These are phyloP conservation scores for Cladosporium sp. DNA, from an alignment of 2,329 filamentous ascomycete genomes.

Conservation along the genomic window DNA sequence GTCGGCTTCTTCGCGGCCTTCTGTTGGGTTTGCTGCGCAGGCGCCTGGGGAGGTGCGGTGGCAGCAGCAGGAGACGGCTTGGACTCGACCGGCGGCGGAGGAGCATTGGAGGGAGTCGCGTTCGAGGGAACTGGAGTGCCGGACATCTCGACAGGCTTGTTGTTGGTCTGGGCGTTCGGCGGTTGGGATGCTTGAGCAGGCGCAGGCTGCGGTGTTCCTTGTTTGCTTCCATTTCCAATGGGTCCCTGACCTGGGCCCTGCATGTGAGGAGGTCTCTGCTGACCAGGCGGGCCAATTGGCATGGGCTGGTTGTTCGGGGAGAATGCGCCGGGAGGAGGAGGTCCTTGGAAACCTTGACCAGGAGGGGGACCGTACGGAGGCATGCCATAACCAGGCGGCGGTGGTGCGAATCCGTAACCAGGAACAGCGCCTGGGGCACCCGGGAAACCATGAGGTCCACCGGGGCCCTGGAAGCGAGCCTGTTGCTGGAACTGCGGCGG, in stretches of 20 bases:
- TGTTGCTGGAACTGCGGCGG: conserved; percentile 45
- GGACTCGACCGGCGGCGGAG: conserved; percentile 66
- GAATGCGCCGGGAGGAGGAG: conserved; percentile 48
- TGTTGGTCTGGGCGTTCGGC: conserved; percentile 20
- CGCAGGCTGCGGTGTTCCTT: conserved; percentile 37
- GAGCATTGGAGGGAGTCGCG: conserved; percentile 44
- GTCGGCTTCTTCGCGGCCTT: conserved; percentile 44
- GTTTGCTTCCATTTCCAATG: conserved; percentile 39
- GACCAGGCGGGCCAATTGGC: conserved; percentile 58
- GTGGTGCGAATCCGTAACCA: conserved; percentile 32
- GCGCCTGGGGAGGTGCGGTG: conserved; percentile 44
- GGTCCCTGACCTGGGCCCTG: conserved; percentile 42
- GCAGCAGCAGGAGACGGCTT: conserved; percentile 65
- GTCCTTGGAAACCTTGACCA: conserved; percentile 58
- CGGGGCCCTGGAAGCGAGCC: conserved; percentile 47
- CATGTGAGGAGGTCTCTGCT: conserved; percentile 43
- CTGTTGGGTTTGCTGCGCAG: conserved; percentile 29
- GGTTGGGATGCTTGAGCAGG: conserved; percentile 28
- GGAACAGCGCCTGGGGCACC: conserved; percentile 47
- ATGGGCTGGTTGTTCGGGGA: conserved; percentile 37
- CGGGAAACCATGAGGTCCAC: conserved; percentile 48
- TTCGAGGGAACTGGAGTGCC: conserved; percentile 47
- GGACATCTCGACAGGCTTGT: conserved; percentile 38
- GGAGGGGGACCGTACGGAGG: conserved; percentile 45
- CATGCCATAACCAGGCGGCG: conserved; percentile 27